Evolutionary conservation across 768 basidiomycete genomes (phyloP), one percentile per base, ranked within the genome.

Genomic region (Pisolithus marmoratus): DNA sequence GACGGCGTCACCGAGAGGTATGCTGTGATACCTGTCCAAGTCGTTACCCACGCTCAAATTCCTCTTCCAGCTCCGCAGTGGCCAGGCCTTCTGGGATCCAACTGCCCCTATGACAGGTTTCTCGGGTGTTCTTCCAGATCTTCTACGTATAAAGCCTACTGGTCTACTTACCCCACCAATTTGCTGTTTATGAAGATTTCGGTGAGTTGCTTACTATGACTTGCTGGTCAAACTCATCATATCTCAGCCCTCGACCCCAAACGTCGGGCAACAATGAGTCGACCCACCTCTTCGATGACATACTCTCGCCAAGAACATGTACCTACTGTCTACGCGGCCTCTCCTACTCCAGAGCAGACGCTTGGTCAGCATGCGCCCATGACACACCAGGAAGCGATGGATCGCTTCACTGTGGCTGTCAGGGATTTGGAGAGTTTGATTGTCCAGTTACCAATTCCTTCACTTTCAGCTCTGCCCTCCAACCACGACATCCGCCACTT

Each of bases 131-230:
- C 78, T 99, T 40, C 96, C 96, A 4, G 94, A 98, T 59, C 85
- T 90, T 24, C 74, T 99, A 45, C 83, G 94, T 36, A 81, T 98
- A 66, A 88, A 90, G 62, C 74, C 83, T 11, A 82, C 75, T 41
- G 96, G 96, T 37, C 73, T 99, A 9, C n/a, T 86, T 90, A 55
- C 73, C 79, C 19, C 81, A 84, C 57, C 96, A 99, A 68, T 71
- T 84, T 34, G 80, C 82, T 44, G 93, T 99, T 11, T 99, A 99
- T 69, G 94, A 97, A 59, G 96, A 99, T 64, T 98, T 99, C 58
- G 86, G 92, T 82, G 62, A 58, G 71, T 67, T 34, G 8, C 17
- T 19, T 46, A 31, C 15, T 20, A 38, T 43, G 23, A 27, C 23
- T 46, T 15, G 52, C n/a, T 40, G 29, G 38, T 52, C 38, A 17